Base-by-base conservation (phyloP, 2,329 filamentous ascomycete species). In the Colletotrichum agaves region DNA sequence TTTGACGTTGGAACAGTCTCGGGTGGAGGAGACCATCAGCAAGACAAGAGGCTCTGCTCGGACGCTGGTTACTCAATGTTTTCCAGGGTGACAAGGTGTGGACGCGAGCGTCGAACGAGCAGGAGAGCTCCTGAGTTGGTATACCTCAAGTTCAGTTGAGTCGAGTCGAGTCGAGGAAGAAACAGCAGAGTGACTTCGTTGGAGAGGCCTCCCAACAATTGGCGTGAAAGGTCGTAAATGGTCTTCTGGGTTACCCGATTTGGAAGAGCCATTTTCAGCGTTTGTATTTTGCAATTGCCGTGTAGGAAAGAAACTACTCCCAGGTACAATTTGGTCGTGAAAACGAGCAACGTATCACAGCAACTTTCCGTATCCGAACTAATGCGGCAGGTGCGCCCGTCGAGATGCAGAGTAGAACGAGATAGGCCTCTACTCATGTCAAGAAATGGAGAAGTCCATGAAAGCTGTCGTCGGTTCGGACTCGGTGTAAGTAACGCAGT, bases 1-100 rank as follows among this genome's bases (percentile, higher is more conserved):
- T 44, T 50, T 53, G 63, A 67, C 60, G 63, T 67, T 63, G 60
- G 52, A 60, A 67, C 63, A 58, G 50, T 63, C 50, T 63, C 60
- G 52, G 11, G 63, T 67, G 63, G 63, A 31, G 63, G 63, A 31
- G 63, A 63, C 31, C 17, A 27, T 43, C 53, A 44, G n/a, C 35
- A 31, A 27, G 27, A 31, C 11, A 37, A 21, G 63, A 67, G 63
- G 63, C 63, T 67, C 63, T 63, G 63, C 58, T 56, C 55, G 47
- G 37, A 19, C 47, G 31, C 50, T 41, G 59, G 35, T 57, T 58
- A 63, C 27, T 39, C 41, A 35, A 43, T 46, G 31, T 19, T 35
- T 41, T 19, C 46, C 11, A 44, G 53, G 37, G 10, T 21, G 44
- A 44, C 44, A 33, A 31, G 31, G 50, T 10, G 39, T 31, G 33